Evolutionary conservation across 2,329 filamentous ascomycete species (phyloP), one percentile per base, ranked within the genome.

Genomic region (Teratosphaeria epicoccoides): DNA sequence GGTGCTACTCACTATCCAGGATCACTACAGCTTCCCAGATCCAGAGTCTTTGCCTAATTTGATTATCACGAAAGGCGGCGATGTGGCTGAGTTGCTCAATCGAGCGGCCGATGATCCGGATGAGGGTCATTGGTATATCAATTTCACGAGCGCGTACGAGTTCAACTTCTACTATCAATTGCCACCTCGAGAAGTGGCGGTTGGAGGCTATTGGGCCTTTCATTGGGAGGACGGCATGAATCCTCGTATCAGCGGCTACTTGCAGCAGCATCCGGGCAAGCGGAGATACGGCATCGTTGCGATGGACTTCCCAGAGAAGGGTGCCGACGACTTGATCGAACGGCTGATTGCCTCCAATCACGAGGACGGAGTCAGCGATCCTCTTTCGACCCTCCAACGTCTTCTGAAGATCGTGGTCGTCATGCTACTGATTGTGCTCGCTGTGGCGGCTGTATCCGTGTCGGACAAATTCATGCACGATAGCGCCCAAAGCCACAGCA

Each of bases 341-440:
- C 59, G 62, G 51, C 57, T 75, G 48, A 69, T 75, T 11, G 23
- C n/a, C 11, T 25, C 29, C 17, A 48, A 48, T 37, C 37, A n/a
- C 25, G 24, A 37, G 14, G 10, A 22, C 14, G 24, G n/a, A n/a
- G 20, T 24, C 7, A 20, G 17, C 20, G 20, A 46, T 20, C 9
- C 33, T 40, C n/a, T 14, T 40, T 17, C n/a, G 14, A 40, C n/a
- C 2, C 33, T 40, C 5, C 33, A 17, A 17, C 33, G 17, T 7
- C 10, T 40, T 14, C 4, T 29, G 6, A 40, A 20, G 33, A 6
- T 62, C 61, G 67, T 83, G 78, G 57, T 85, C 80, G 56, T 79
- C 79, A 61, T 82, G 78, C 50, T 78, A 71, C 43, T 82, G 79
- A 26, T 79, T 73, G 0, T 82, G 77, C 0, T 85, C 74, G 11